Evolutionary conservation across 495 filamentous ascomycete genomes (phyloP).

Genomic region (Chaetomium cochliodes): DNA sequence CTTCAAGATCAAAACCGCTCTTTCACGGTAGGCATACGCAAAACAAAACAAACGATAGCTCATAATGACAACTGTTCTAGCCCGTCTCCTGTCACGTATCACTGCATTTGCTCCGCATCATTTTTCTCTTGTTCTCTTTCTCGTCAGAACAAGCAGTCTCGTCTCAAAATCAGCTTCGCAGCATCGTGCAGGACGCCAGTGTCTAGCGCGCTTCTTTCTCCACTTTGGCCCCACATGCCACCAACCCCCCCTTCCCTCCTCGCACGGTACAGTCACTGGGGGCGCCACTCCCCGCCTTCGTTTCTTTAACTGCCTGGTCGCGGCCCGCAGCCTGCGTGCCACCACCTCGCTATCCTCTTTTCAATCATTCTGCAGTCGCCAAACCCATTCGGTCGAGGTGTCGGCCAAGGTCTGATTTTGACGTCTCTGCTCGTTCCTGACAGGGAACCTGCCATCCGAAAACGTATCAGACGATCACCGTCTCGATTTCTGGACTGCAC

Average conservation of each 20-base stretch:
- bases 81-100: no score
- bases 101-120: background rate
- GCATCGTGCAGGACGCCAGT: constrained; percentile 32
- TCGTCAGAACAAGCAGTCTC: background rate
- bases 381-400: constrained; percentile 54
- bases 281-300: constrained; percentile 50
- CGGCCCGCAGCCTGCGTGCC: constrained; percentile 50
- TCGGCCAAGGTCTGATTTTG: constrained; percentile 34
- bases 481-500: constrained; percentile 19
- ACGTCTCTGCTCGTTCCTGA: constrained; percentile 42
- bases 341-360: constrained; percentile 60
- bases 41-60: no score
- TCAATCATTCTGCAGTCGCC: constrained; percentile 59
- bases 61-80: no score
- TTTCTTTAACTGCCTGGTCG: constrained; percentile 49
- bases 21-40: no score
- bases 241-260: constrained; percentile 33
- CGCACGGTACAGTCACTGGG: constrained; percentile 28
- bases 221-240: constrained; percentile 28
- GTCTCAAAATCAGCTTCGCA: constrained; percentile 24
- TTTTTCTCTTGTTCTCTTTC: background rate
- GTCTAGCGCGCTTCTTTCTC: constrained; percentile 25
- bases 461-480: constrained; percentile 38
- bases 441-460: constrained; percentile 46
- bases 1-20: no score